Conservation (phyloP, 129 eudicot species). For the Smallanthus sonchifolius region DNA sequence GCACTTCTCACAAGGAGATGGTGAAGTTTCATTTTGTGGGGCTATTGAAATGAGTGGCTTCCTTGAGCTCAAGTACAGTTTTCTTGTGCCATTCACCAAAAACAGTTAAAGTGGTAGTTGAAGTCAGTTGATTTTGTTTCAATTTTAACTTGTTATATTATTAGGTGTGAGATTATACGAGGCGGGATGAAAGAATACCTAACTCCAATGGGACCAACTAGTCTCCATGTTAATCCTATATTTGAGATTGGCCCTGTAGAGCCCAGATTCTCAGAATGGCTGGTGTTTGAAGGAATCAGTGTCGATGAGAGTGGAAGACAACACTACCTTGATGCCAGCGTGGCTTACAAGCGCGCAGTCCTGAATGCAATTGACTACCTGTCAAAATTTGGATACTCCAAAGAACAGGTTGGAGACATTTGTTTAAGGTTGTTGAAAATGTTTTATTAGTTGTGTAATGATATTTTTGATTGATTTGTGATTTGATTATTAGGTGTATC, state of each 20-base stretch:
- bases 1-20: constrained; percentile 99
- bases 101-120: neutral
- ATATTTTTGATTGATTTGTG: constrained; percentile 3
- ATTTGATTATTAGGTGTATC: constrained; percentile 60
- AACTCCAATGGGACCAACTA: constrained; percentile 98
- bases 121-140: neutral
- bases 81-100: neutral
- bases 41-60: constrained; percentile 99
- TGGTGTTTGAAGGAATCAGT: constrained; percentile 96
- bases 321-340: constrained; percentile 92
- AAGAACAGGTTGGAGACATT: constrained; percentile 69
- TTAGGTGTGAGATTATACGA: constrained; percentile 90
- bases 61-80: constrained; percentile 83
- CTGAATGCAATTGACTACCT: constrained; percentile 94
- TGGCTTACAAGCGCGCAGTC: constrained; percentile 98
- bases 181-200: constrained; percentile 94
- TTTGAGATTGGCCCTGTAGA: constrained; percentile 94
- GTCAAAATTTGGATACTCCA: constrained; percentile 81
- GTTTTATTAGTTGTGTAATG: neutral
- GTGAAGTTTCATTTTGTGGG: constrained; percentile 96
- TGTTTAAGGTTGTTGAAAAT: neutral
- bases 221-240: constrained; percentile 92
- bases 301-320: constrained; percentile 95
- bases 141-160: neutral
- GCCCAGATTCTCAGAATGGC: constrained; percentile 97